Evolutionary conservation across 441 rosid species (phyloP), one percentile per base, ranked within the genome.

Genomic region (Gossypium davidsonii): DNA sequence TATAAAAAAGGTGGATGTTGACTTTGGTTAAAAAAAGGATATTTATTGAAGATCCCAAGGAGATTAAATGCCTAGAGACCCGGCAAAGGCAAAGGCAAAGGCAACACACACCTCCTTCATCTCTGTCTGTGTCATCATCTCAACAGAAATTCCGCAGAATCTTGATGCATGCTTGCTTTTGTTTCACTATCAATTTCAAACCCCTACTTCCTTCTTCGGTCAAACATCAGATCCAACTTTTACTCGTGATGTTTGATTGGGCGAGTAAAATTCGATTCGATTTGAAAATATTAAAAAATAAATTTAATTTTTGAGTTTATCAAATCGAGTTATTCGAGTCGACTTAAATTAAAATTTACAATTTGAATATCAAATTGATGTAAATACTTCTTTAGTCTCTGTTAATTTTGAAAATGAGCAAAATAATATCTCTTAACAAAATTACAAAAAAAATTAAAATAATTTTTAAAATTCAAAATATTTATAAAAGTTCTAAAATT

Each of bases 101-200:
- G 49, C 11, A 11, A 9, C 11, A 3, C 3, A 9, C 14, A 11
- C 14, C 31, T 28, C 1, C 31, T 28, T 28, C 31, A 28, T 28
- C 31, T 28, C 31, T 28, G 31, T 28, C 31, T 0, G 31, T 28
- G 31, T 28, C 31, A 12, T 60, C 6, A 59, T 59, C 42, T 60
- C 44, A 28, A 55, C 78, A 67, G 53, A 73, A 56, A 77, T 71
- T 70, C 69, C 67, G 70, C 71, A 63, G 34, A 60, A 26, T 77
- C 77, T 72, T 53, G 26, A 65, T 55, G 21, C 34, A 31, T 31
- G 34, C 34, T 31, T 31, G 34, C 34, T 55, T 75, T 75, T 67
- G 68, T 72, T 58, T 69, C 72, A 17, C 9, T 1, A 31, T 31
- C 34, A 31, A 31, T 65, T 39, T 65, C 53, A 39, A 65, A 11